Percentiles rank a stretch among this genome's conserved stretches.
Conservation (phyloP, 2,329 filamentous ascomycete species). For the Penicillium sp. region DNA sequence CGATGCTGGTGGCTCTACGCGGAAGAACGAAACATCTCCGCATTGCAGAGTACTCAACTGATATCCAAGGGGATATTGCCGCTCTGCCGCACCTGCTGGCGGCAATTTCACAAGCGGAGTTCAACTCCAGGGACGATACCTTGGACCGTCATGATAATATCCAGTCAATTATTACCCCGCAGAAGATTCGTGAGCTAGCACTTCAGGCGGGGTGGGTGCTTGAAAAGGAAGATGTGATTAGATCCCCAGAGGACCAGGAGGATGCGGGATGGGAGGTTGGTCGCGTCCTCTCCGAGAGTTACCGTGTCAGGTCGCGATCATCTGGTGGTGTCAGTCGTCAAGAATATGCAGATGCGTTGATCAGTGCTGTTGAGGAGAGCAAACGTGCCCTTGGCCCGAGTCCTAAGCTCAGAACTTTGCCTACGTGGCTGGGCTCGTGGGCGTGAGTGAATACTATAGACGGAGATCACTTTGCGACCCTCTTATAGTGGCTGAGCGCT, state of each 20-base stretch:
- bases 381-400: background rate
- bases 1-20: background rate
- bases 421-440: background rate
- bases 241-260: background rate
- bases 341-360: background rate
- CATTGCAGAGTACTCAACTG: conserved; percentile 1
- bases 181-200: background rate
- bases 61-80: background rate
- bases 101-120: conserved; percentile 1
- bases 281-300: background rate
- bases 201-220: background rate
- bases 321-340: background rate
- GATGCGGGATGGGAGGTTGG: conserved; percentile 4
- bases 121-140: background rate
- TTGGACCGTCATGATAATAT: background rate
- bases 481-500: no score
- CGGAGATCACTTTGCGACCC: no score
- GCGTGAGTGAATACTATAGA: background rate
- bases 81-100: conserved; percentile 3
- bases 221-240: background rate
- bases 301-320: background rate
- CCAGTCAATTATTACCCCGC: background rate
- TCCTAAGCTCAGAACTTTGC: background rate
- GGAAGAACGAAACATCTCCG: background rate
- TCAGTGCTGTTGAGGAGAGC: conserved; percentile 1